These are phyloP conservation scores for Camillea tinctor DNA, from an alignment of 2,329 filamentous ascomycete species.

Conservation along the genomic window DNA sequence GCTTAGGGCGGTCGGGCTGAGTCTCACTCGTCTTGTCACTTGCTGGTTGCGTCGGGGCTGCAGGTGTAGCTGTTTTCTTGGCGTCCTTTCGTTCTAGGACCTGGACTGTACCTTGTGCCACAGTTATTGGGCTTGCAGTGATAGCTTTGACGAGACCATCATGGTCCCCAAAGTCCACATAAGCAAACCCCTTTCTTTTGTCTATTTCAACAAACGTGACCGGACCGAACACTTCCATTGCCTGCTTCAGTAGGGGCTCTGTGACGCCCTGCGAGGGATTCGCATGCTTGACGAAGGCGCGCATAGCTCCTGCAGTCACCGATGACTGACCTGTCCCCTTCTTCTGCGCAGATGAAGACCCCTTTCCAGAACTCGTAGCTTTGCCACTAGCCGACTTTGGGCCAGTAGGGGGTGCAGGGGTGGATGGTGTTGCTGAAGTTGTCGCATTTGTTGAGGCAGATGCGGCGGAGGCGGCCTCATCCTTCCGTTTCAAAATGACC, in stretches of 20 bases:
- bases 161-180: conserved; percentile 80
- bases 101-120: conserved; percentile 83
- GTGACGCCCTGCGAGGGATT: conserved; percentile 92
- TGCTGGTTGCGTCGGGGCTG: conserved; percentile 17
- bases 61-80: conserved; percentile 27
- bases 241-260: conserved; percentile 72
- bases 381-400: conserved; percentile 27
- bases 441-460: conserved; percentile 15
- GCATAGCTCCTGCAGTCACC: conserved; percentile 50
- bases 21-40: conserved; percentile 24
- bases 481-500: conserved; percentile 31
- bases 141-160: conserved; percentile 75
- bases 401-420: conserved; percentile 33
- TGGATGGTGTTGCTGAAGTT: conserved; percentile 25
- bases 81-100: conserved; percentile 77
- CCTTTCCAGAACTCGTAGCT: conserved; percentile 21
- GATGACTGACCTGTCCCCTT: conserved; percentile 29
- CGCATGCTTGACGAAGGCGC: conserved; percentile 77
- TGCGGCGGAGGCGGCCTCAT: conserved; percentile 16
- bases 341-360: conserved; percentile 27
- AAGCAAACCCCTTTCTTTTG: conserved; percentile 91
- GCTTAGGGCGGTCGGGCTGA: conserved; percentile 28
- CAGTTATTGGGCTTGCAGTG: conserved; percentile 73
- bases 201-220: conserved; percentile 87
- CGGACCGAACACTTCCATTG: conserved; percentile 70